phyloP scores from a whole-genome alignment of 805 yeast genomes.

The Saccharomycopsis selenospora region DNA sequence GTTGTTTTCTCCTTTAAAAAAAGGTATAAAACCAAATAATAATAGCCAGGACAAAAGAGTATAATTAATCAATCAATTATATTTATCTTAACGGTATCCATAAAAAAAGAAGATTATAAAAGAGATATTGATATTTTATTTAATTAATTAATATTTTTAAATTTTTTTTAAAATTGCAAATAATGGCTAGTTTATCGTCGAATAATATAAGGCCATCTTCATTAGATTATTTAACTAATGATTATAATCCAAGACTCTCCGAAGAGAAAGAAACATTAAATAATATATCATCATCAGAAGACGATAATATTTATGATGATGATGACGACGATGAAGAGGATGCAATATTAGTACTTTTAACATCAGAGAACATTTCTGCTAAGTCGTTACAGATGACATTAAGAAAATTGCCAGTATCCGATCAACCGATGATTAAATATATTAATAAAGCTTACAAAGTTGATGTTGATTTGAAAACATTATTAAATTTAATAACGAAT shows the following conservation, averaged over 20 bases:
- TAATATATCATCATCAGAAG: neutral
- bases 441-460: slow-evolving; percentile 18
- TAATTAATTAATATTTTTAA: too few species aligned
- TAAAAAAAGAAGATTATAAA: too few species aligned
- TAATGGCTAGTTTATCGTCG: neutral
- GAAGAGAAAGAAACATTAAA: neutral
- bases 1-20: too few species aligned
- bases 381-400: slow-evolving; percentile 14
- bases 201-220: neutral
- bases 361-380: slow-evolving; percentile 12
- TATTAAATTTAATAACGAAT: slow-evolving; percentile 4
- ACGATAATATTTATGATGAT: slow-evolving; percentile 8
- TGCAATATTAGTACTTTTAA: slow-evolving; percentile 14
- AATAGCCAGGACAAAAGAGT: too few species aligned
- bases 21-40: too few species aligned
- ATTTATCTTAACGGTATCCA: too few species aligned
- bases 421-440: slow-evolving; percentile 20
- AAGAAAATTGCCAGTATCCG: slow-evolving; percentile 17
- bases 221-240: neutral
- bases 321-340: slow-evolving; percentile 14
- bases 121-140: too few species aligned
- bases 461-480: slow-evolving; percentile 3
- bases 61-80: too few species aligned
- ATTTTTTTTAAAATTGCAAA: too few species aligned
- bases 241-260: too few species aligned